Conservation (phyloP, 306 rosid species). For the Castanea sativa region DNA sequence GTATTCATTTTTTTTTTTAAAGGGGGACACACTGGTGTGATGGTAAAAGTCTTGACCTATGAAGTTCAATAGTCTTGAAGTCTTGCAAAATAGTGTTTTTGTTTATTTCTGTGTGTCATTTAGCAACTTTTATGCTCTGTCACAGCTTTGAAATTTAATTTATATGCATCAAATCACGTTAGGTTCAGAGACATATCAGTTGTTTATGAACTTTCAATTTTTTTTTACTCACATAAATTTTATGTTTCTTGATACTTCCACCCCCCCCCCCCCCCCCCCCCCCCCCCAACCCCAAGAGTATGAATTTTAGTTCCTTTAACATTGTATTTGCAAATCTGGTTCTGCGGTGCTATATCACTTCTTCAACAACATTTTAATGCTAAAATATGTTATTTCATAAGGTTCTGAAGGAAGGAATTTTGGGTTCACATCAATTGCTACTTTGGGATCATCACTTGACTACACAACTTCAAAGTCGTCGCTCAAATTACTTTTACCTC, state of each 20-base stretch:
- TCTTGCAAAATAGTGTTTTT: not conserved
- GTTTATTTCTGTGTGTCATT: not conserved
- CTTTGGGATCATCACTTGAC: constrained; percentile 87
- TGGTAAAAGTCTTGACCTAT: not conserved
- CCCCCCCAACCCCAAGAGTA: no score
- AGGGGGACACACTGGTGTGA: not conserved
- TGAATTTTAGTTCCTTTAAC: no score
- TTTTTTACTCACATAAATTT: not conserved
- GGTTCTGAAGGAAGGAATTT: constrained; percentile 62
- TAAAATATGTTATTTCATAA: constrained; percentile 25
- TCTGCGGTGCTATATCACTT: not conserved
- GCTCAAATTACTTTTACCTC: constrained; percentile 74
- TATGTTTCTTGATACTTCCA: not conserved
- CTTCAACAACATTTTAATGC: not conserved
- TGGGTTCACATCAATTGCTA: constrained; percentile 63
- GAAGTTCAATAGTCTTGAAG: not conserved
- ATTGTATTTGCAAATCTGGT: not conserved
- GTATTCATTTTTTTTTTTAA: not conserved
- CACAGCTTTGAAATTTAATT: not conserved
- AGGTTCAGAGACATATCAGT: not conserved
- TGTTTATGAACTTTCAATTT: not conserved
- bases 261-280: no score
- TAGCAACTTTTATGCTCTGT: not conserved
- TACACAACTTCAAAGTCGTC: constrained; percentile 75
- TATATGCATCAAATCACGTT: not conserved